Conservation (phyloP, 768 basidiomycete genomes). For the Leccinum boreale region DNA sequence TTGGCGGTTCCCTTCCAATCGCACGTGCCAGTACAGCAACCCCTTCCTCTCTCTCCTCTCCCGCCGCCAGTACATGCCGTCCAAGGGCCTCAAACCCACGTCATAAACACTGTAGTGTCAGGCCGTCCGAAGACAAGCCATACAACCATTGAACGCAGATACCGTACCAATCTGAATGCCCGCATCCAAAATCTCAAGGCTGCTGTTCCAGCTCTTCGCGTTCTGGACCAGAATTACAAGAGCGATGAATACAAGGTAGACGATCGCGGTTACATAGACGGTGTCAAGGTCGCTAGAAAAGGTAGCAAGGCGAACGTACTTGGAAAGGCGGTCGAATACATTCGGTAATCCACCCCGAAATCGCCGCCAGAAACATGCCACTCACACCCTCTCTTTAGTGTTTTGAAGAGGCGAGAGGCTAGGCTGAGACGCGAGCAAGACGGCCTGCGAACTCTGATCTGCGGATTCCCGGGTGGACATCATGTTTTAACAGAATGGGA, state of each 20-base stretch:
- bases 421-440: constrained; percentile 73
- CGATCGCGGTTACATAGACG: constrained; percentile 82
- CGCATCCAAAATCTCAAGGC: constrained; percentile 78
- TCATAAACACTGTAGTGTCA: constrained; percentile 15
- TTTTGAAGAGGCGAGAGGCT: constrained; percentile 73
- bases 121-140: constrained; percentile 70
- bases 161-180: constrained; percentile 85
- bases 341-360: constrained; percentile 42
- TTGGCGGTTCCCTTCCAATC: constrained; percentile 37
- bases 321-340: constrained; percentile 89
- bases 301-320: constrained; percentile 89
- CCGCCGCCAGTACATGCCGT: constrained; percentile 25
- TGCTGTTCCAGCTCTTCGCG: constrained; percentile 80
- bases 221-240: constrained; percentile 57
- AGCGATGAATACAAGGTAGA: constrained; percentile 55
- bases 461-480: constrained; percentile 71
- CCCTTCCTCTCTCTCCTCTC: constrained; percentile 40
- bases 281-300: constrained; percentile 89
- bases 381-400: constrained; percentile 38
- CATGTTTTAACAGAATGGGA: constrained; percentile 75
- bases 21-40: constrained; percentile 18
- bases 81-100: constrained; percentile 24
- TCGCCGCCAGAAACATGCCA: neutral
- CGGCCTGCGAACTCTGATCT: constrained; percentile 66
- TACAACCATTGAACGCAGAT: constrained; percentile 85